phyloP scores from a whole-genome alignment of 768 basidiomycete species.

The Phylloporus sp. region DNA sequence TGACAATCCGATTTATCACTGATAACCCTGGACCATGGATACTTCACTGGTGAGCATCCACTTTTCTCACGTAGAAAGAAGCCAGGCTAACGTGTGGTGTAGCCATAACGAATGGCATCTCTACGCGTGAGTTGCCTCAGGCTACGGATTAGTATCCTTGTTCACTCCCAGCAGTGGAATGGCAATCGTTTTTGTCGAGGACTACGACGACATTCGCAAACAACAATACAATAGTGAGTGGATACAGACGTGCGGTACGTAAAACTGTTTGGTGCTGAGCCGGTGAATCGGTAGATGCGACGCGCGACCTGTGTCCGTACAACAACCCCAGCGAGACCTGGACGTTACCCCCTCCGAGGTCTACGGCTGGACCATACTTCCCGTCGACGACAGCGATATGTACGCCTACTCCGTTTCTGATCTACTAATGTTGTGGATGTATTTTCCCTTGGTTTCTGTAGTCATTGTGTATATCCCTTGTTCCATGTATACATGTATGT shows the following conservation, averaged over 20 bases:
- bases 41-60: slow-evolving; percentile 13
- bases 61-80: too few species aligned
- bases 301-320: slow-evolving; percentile 9
- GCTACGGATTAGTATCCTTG: not conserved
- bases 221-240: slow-evolving; percentile 1
- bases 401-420: not conserved
- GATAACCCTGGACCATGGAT: slow-evolving; percentile 50
- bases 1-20: slow-evolving; percentile 45
- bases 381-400: slow-evolving; percentile 2
- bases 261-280: not conserved
- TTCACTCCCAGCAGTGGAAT: slow-evolving; percentile 4
- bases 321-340: slow-evolving; percentile 8
- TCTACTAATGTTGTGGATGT: too few species aligned
- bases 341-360: slow-evolving; percentile 3
- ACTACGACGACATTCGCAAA: slow-evolving; percentile 1
- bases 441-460: too few species aligned
- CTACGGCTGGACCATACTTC: slow-evolving; percentile 5
- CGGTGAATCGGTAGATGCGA: slow-evolving; percentile 1
- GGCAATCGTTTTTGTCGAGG: slow-evolving; percentile 13
- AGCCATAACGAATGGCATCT: slow-evolving; percentile 22
- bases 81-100: slow-evolving; percentile 1
- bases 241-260: not conserved
- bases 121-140: slow-evolving; percentile 9
- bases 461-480: too few species aligned
- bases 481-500: not conserved